Evolutionary conservation across 176 grass and related monocot species (phyloP).

Genomic region (Aegilops speltoides): DNA sequence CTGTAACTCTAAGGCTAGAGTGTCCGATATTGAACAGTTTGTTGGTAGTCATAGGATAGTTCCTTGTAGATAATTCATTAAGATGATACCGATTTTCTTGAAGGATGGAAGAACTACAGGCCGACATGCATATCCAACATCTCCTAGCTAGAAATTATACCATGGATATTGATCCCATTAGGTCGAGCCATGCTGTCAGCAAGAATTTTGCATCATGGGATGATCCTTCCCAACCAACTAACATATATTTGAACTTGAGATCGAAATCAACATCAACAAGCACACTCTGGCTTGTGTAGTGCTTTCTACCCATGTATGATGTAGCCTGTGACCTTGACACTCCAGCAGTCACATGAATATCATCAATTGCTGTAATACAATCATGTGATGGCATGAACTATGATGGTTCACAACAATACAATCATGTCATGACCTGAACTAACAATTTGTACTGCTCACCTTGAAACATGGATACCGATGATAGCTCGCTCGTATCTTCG

Average conservation of each 20-base stretch:
- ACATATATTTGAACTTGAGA: not conserved
- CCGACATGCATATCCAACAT: too few relatives aligned
- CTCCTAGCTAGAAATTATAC: too few relatives aligned
- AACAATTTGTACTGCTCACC: too few relatives aligned
- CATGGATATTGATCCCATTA: not conserved
- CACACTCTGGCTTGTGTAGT: not conserved
- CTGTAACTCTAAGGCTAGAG: not conserved
- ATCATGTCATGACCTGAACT: not conserved
- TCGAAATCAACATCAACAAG: not conserved
- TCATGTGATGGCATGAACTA: not conserved
- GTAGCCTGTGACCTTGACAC: rapidly evolving
- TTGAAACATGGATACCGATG: too few relatives aligned
- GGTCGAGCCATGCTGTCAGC: not conserved
- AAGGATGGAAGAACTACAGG: not conserved
- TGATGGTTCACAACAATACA: not conserved
- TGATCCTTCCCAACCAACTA: not conserved
- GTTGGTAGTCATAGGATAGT: not conserved
- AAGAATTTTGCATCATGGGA: not conserved
- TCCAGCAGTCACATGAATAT: not conserved
- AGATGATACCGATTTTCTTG: not conserved
- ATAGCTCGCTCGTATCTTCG: too few relatives aligned
- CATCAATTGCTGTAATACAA: not conserved
- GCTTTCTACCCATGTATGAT: not conserved
- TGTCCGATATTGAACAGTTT: not conserved
- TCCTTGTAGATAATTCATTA: not conserved